Conservation (phyloP, 2,329 filamentous ascomycete genomes). For the Sporothrix sp. region DNA sequence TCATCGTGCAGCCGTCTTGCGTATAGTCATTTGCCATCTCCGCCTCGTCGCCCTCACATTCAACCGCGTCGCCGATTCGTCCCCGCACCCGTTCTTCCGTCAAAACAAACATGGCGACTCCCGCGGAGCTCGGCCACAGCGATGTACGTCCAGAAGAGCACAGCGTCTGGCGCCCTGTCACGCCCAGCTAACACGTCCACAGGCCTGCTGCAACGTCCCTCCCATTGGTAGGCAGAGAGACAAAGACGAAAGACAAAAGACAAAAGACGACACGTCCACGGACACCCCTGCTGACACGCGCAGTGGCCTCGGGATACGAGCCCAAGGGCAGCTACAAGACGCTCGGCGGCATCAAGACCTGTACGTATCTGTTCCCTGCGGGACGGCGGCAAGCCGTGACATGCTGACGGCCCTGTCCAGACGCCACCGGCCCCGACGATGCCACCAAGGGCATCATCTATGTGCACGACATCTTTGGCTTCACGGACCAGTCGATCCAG, state of each 20-base stretch:
- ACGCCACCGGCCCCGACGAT: constrained; percentile 37
- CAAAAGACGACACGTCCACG: background rate
- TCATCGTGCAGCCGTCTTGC: no score
- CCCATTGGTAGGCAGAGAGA: no score
- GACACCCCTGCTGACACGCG: background rate
- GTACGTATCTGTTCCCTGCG: constrained; percentile 22
- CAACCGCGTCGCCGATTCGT: background rate
- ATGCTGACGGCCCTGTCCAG: no score
- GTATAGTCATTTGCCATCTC: no score
- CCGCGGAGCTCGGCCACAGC: constrained; percentile 27
- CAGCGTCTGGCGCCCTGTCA: no score
- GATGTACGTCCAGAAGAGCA: constrained; percentile 3
- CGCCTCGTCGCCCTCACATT: background rate
- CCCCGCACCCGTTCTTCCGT: background rate
- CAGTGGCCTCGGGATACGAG: constrained; percentile 32
- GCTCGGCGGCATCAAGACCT: constrained; percentile 37
- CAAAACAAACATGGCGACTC: constrained; percentile 23
- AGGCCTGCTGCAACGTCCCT: constrained; percentile 36
- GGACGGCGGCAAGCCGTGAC: background rate
- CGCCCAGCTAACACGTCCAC: no score
- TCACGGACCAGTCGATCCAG: constrained; percentile 60
- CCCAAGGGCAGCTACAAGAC: constrained; percentile 37
- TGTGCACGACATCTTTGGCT: constrained; percentile 60
- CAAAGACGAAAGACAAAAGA: no score
- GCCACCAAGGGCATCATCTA: constrained; percentile 49